Base-by-base conservation (phyloP, 805 yeast species). In the Hanseniaspora valbyensis region DNA sequence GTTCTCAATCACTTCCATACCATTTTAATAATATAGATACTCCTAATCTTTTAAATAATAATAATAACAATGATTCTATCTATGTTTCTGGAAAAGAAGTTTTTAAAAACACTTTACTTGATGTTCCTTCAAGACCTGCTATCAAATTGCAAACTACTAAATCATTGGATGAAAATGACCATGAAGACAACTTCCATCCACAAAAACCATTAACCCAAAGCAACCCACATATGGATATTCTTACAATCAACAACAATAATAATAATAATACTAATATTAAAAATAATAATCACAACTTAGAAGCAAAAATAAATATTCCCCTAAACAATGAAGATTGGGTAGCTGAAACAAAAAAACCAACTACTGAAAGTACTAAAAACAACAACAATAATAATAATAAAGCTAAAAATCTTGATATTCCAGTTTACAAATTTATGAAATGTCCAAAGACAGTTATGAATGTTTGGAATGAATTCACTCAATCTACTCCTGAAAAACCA, bases 381-480 rank as follows among this genome's bases (percentile, higher is more conserved):
- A 32, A 32, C 10, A 8, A 8, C 14, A 4, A 12, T 16, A 22
- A 21, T 16, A 22, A 13, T 22, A 22, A 37, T 21, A 22, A 9
- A 13, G 9, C 41, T 6, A 6, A 7, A 12, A 30, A 13, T n/a
- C 5, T n/a, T 13, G 13, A 34, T 7, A 44, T 45, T 22, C 50
- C 50, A 16, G 25, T 26, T 4, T 45, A 38, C 52, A 62, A 66
- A 18, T 69, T 70, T 54, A 57, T 68, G 36, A 68, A 67, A 53
- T 71, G 72, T 0, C 73, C 74, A 14, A 68, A 66, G n/a, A 61
- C 74, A 2, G 73, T 75, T 1, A 58, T 66, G 34, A 80, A 76
- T 54, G 71, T 77, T 18, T 77, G 81, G 81, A 67, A 69, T 54
- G 81, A 77, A 59, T 77, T 75, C 53, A 69, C 74, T 4, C 69